Evolutionary conservation across 805 yeast genomes (phyloP), one percentile per base, ranked within the genome.

Genomic region (Huiozyma naganishii): DNA sequence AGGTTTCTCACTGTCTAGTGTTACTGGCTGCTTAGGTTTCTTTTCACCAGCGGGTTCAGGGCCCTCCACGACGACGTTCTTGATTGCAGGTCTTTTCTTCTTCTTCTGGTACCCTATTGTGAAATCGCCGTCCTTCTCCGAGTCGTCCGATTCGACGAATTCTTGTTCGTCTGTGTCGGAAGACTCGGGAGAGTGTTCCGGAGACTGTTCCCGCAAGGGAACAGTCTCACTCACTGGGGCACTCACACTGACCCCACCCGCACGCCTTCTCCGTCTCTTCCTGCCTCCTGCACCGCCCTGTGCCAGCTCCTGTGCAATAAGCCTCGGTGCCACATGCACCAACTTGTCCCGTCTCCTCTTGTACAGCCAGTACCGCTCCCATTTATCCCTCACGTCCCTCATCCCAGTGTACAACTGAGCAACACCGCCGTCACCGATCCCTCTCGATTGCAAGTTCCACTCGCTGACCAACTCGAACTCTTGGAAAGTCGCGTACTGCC

Each of bases 381-480:
- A 41, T 34, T 41, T 38, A 4, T 33, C 38, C 13, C 34, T 17
- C 10, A 32, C 27, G 28, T 28, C 39, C 28, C 17, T 36, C 37
- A 17, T 10, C 12, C 9, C 33, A 8, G n/a, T 8, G 33, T 30
- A 9, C 33, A 11, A 30, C 33, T 9, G 33, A 8, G n/a, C 33
- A 11, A 8, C 38, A n/a, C 38, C 12, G 38, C 28, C 28, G 27
- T 36, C 38, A 9, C 38, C 11, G 12, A 32, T 29, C 23, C n/a
- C 23, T 4, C 4, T 17, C 23, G 23, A 17, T 45, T 54, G 62
- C 39, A 47, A 46, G 42, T 59, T 59, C 62, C 65, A 63, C 41
- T 59, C 64, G 29, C 54, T 52, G n/a, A 63, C 56, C 36, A 62
- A 45, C 47, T 63, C 67, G 46, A 62, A 61, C 48, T 63, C 66